Evolutionary conservation across 805 yeast species (phyloP).

Genomic region (Candida hispaniensis): DNA sequence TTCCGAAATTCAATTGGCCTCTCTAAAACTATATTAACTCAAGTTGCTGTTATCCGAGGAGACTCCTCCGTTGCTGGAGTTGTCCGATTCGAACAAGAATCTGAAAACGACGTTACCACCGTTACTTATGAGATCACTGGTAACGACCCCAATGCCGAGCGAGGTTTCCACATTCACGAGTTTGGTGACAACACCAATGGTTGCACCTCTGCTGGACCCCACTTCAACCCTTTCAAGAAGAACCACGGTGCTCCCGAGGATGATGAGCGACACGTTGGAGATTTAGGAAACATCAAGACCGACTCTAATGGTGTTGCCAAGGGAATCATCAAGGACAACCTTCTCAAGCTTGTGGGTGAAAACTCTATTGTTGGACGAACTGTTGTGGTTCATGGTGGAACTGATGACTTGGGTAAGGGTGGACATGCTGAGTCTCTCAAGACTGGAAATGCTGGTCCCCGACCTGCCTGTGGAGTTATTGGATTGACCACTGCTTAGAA

Average conservation of each 20-base stretch:
- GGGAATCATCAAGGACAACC: slow-evolving; percentile 70
- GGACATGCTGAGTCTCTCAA: slow-evolving; percentile 82
- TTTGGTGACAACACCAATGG: slow-evolving; percentile 99
- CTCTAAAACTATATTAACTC: neutral
- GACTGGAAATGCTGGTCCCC: slow-evolving; percentile 96
- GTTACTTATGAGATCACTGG: slow-evolving; percentile 84
- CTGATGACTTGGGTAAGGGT: slow-evolving; percentile 92
- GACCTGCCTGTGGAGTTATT: slow-evolving; percentile 98
- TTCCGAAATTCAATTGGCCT: too few species aligned
- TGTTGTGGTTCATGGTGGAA: slow-evolving; percentile 86
- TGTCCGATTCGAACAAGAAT: slow-evolving; percentile 74
- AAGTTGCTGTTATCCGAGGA: slow-evolving; percentile 94
- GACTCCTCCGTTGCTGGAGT: slow-evolving; percentile 82
- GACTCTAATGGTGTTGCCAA: slow-evolving; percentile 84
- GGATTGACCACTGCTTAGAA: slow-evolving; percentile 64
- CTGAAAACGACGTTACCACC: slow-evolving; percentile 74
- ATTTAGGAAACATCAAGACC: slow-evolving; percentile 86
- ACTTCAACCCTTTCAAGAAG: slow-evolving; percentile 85
- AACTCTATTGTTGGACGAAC: slow-evolving; percentile 89
- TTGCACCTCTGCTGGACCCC: slow-evolving; percentile 97
- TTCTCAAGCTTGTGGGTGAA: slow-evolving; percentile 75
- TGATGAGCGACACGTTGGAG: slow-evolving; percentile 73
- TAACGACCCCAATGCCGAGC: slow-evolving; percentile 72
- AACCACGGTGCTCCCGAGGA: slow-evolving; percentile 90
- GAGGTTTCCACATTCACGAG: slow-evolving; percentile 97